Base-by-base conservation (phyloP, 2,329 filamentous ascomycete species). In the Trichophyton benhamiae region DNA sequence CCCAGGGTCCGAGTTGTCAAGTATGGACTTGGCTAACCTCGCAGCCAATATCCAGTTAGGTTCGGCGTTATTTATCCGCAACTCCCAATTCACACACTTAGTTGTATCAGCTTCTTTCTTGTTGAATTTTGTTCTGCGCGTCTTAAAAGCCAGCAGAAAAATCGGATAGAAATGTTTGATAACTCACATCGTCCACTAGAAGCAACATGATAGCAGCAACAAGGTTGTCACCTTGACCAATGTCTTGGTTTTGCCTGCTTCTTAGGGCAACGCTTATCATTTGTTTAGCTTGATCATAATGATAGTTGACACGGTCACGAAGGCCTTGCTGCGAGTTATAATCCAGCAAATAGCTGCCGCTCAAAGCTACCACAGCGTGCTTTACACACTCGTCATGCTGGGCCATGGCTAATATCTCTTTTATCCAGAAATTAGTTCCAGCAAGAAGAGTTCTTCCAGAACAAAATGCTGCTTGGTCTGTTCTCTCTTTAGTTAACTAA, bases 311-410 rank as follows among this genome's bases (percentile, higher is more conserved):
- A 30, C 44, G 59, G 11, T 25, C 46, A 13, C 17, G 22, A 17
- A 60, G 48, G 17, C 9, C 41, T 20, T 8, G 15, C 13, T 53
- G 25, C 7, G 59, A 17, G 15, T 38, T 52, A 30, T 63, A 64
- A 49, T 64, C 61, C n/a, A 64, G 61, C 3, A 61, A 58, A 60
- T 64, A 64, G 25, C 38, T 59, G 6, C 57, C 63, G 22, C 61
- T 59, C 3, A 61, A 49, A 5, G 63, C 58, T 3, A 64, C 46
- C 13, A 64, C n/a, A 22, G 63, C 59, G 33, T 64, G 59, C 46
- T 59, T 61, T 49, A 64, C 63, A 38, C 38, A 52, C 3, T 15
- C 5, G 20, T 61, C 48, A 2, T 52, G n/a, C 6, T 58, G 33
- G 8, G 62, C 61, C 49, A 64, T 64, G 33, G 63, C 42, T n/a